Evolutionary conservation across 1,139 yeast species (phyloP).

Genomic region (Petasospora fabianii): DNA sequence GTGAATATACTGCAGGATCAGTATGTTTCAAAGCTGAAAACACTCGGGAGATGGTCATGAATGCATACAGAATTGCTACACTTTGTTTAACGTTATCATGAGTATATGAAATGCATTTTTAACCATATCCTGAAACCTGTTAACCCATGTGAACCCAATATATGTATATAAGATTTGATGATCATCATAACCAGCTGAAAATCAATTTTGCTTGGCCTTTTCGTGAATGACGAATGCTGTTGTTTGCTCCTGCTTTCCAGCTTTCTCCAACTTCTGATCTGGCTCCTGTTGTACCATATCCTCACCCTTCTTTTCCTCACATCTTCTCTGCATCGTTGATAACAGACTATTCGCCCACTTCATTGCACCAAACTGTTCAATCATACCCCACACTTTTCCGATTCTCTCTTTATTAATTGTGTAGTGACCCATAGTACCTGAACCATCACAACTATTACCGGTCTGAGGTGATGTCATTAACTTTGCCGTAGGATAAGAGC

Average conservation of each 20-base stretch:
- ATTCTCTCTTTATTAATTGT: conserved; percentile 46
- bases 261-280: neutral
- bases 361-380: conserved; percentile 34
- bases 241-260: neutral
- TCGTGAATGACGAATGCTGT: conserved; percentile 4
- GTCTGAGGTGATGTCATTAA: too few species aligned
- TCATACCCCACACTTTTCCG: conserved; percentile 40
- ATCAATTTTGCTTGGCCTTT: conserved; percentile 6
- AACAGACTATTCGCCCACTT: conserved; percentile 23
- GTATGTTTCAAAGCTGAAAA: conserved; percentile 1
- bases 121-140: neutral
- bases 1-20: conserved; percentile 3
- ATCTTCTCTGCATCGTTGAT: too few species aligned
- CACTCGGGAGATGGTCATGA: too few species aligned
- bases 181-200: neutral
- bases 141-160: neutral
- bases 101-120: neutral
- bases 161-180: too few species aligned
- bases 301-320: neutral
- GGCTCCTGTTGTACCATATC: neutral
- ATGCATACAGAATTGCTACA: too few species aligned
- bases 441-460: too few species aligned
- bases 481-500: conserved; percentile 6
- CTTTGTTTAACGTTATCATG: neutral
- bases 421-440: conserved; percentile 31